These are phyloP conservation scores for carrot (Daucus carota) DNA, from an alignment of 129 eudicot species.

Conservation along the genomic window DH1_v3.0 NC_030386.2:32383501-32384000, in stretches of 20 bases:
- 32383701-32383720: background rate
- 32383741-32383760: background rate
- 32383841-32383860: background rate
- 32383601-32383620: no score
- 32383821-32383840: background rate
- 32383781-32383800: background rate
- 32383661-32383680: no score
- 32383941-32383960: background rate
- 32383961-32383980: background rate
- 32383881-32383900: background rate
- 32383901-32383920: background rate
- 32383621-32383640: no score
- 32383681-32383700: no score
- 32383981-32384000: conserved; percentile 2
- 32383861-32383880: background rate
- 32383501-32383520: no score
- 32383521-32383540: no score
- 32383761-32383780: background rate
- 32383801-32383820: background rate
- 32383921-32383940: background rate
- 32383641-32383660: no score
- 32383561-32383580: no score
- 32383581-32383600: no score
- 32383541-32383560: no score
- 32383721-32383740: background rate